These are phyloP conservation scores for Graphiopsis chlorocephala DNA, from an alignment of 2,329 filamentous ascomycete genomes.

Conservation along the genomic window DNA sequence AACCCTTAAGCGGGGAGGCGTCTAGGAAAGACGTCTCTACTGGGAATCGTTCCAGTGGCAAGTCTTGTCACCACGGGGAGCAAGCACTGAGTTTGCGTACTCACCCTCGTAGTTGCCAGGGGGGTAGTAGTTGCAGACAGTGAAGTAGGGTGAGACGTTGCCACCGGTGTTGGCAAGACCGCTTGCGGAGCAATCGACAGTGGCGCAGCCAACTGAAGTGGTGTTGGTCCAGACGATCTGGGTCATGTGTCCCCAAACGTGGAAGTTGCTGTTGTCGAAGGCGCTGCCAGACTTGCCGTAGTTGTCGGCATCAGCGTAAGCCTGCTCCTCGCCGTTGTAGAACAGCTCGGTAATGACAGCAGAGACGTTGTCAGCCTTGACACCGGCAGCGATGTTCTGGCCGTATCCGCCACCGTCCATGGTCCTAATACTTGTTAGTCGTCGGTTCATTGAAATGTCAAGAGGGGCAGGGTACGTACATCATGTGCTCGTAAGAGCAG, in stretches of 20 bases:
- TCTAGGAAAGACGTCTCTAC: background rate
- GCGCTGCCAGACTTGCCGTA: constrained; percentile 54
- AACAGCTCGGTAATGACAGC: constrained; percentile 75
- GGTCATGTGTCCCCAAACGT: constrained; percentile 70
- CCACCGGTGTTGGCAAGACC: constrained; percentile 46
- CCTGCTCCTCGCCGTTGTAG: constrained; percentile 74
- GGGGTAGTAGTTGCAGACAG: constrained; percentile 83
- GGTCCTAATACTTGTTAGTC: constrained; percentile 44
- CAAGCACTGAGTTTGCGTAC: constrained; percentile 53
- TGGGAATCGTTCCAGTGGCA: constrained; percentile 32
- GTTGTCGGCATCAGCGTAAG: background rate
- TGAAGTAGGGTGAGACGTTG: constrained; percentile 60
- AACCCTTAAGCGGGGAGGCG: background rate
- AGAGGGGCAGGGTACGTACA: constrained; percentile 51
- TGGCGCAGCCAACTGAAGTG: constrained; percentile 62
- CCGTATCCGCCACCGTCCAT: constrained; percentile 68
- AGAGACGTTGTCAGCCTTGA: constrained; percentile 56
- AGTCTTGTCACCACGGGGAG: constrained; percentile 32
- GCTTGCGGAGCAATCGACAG: constrained; percentile 54
- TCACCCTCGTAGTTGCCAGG: constrained; percentile 62
- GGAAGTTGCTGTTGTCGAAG: constrained; percentile 62
- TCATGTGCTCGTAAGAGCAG: constrained; percentile 74
- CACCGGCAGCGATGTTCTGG: constrained; percentile 83
- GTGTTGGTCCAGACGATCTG: constrained; percentile 70
- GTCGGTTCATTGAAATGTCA: background rate